Conservation (phyloP, 192 early-diverging fungal species). For the Backusella sp. region DNA sequence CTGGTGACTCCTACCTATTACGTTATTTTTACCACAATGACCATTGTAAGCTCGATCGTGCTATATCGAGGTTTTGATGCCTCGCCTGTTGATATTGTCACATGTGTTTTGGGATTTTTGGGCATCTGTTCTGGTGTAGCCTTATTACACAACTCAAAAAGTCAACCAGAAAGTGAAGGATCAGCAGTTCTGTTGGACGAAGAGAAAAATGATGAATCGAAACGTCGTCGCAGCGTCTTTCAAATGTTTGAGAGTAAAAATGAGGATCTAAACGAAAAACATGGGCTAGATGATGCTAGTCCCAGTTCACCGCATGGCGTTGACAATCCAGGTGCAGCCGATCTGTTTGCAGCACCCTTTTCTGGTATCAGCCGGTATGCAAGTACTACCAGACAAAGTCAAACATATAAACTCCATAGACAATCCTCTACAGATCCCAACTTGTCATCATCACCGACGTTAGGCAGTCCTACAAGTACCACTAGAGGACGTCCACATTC, state of each 20-base stretch:
- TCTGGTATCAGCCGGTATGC: constrained; percentile 23
- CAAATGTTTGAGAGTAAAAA: constrained; percentile 24
- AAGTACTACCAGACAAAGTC: constrained; percentile 17
- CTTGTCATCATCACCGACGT: neutral
- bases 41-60: constrained; percentile 86
- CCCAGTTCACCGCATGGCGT: neutral
- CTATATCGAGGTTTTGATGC: constrained; percentile 84
- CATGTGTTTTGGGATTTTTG: constrained; percentile 82
- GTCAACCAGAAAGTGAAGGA: constrained; percentile 4
- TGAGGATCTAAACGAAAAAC: neutral
- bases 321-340: constrained; percentile 21
- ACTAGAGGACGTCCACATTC: constrained; percentile 5
- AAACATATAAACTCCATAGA: neutral
- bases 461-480: neutral
- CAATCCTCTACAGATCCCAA: neutral
- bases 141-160: constrained; percentile 58
- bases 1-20: constrained; percentile 90
- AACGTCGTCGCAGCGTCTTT: constrained; percentile 15
- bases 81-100: constrained; percentile 70
- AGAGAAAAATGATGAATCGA: neutral
- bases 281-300: neutral
- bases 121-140: constrained; percentile 90
- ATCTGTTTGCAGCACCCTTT: constrained; percentile 26
- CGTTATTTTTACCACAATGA: constrained; percentile 92
- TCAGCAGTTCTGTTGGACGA: neutral